Evolutionary conservation across 2,329 filamentous ascomycete genomes (phyloP).

Genomic region (Exophiala sideris): DNA sequence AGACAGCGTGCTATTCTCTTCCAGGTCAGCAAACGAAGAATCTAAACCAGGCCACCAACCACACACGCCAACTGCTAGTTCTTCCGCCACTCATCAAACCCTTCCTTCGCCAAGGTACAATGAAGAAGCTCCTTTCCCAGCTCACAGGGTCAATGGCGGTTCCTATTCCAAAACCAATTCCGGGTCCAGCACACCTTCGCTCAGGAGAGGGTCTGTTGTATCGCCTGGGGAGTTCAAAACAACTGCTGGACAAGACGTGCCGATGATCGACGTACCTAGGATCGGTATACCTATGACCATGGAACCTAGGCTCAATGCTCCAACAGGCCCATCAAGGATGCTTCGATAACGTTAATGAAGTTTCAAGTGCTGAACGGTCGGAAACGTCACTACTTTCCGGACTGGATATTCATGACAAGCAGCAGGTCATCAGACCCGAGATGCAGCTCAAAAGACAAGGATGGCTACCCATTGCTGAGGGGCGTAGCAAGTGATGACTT

Average conservation of each 20-base stretch:
- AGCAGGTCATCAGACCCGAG: too few species aligned
- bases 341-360: not conserved
- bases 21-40: not conserved
- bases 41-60: not conserved
- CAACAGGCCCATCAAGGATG: not conserved
- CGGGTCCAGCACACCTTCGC: not conserved
- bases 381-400: not conserved
- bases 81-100: not conserved
- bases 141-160: not conserved
- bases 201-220: not conserved
- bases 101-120: constrained; percentile 8
- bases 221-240: not conserved
- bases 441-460: too few species aligned
- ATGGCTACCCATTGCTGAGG: too few species aligned
- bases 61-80: not conserved
- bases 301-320: constrained; percentile 1
- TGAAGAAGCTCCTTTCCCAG: not conserved
- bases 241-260: not conserved
- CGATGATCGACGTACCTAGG: not conserved
- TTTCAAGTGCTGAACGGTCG: not conserved
- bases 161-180: not conserved
- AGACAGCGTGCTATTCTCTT: constrained; percentile 14
- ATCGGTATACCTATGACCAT: not conserved
- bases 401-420: too few species aligned
- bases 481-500: too few species aligned